A percentile compares a stretch with the other conserved stretches of the same genome.
Conservation (phyloP, 805 yeast species). For the Candida vartiovaarae region DNA sequence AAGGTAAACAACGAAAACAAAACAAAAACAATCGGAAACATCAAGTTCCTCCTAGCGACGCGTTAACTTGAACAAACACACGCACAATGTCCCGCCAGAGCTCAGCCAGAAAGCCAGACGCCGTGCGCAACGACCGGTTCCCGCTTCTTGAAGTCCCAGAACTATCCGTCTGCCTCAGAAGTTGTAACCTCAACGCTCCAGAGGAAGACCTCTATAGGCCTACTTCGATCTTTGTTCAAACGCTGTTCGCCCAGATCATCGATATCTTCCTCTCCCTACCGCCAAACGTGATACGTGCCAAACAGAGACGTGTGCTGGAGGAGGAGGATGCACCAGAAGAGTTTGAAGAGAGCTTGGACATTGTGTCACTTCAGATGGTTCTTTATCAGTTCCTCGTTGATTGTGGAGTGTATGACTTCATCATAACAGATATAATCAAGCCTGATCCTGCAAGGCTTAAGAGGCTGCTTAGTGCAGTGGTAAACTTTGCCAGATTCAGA, state of each 20-base stretch:
- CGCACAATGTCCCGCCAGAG: constrained; percentile 13
- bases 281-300: constrained; percentile 23
- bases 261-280: constrained; percentile 53
- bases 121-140: constrained; percentile 39
- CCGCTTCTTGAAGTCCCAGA: constrained; percentile 58
- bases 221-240: constrained; percentile 44
- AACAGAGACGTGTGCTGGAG: constrained; percentile 10
- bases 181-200: constrained; percentile 53
- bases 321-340: constrained; percentile 20
- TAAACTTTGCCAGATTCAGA: constrained; percentile 78
- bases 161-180: constrained; percentile 49
- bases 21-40: constrained; percentile 1
- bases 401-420: constrained; percentile 75
- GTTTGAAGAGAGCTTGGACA: constrained; percentile 34
- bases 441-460: constrained; percentile 68
- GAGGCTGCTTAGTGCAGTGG: constrained; percentile 71
- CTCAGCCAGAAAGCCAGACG: constrained; percentile 13
- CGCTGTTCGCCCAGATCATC: constrained; percentile 52
- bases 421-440: constrained; percentile 61
- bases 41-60: not conserved
- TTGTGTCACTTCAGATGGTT: constrained; percentile 52
- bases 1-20: not conserved
- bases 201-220: constrained; percentile 57
- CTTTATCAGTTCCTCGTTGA: constrained; percentile 56
- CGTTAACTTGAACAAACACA: not conserved